phyloP scores from a whole-genome alignment of 2,329 filamentous ascomycete genomes.

The Zalaria obscura region DNA sequence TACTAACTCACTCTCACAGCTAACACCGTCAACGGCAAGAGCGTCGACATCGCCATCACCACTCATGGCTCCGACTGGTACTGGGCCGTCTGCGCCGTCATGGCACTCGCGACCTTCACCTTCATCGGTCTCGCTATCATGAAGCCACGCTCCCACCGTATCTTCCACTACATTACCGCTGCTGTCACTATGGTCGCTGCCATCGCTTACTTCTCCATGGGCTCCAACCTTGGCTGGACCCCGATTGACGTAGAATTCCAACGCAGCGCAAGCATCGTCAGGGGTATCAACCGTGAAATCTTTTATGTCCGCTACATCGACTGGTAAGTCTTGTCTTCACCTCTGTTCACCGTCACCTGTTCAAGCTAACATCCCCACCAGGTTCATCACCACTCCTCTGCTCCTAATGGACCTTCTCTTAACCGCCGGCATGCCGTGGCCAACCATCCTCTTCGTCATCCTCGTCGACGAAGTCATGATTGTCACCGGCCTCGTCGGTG shows the following conservation, averaged over 20 bases:
- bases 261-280: conserved; percentile 27
- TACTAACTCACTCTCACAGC: conserved; percentile 11
- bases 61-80: conserved; percentile 47
- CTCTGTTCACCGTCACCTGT: neutral
- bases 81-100: conserved; percentile 46
- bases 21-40: conserved; percentile 30
- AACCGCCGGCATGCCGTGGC: conserved; percentile 49
- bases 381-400: conserved; percentile 47
- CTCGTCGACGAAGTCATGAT: conserved; percentile 54
- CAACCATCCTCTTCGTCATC: conserved; percentile 47
- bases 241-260: conserved; percentile 49
- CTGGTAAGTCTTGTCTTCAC: conserved; percentile 25
- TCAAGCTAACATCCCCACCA: neutral
- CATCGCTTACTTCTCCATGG: conserved; percentile 54
- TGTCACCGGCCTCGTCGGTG: conserved; percentile 50
- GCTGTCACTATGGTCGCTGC: conserved; percentile 42
- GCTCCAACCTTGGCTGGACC: conserved; percentile 49
- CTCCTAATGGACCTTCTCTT: conserved; percentile 49
- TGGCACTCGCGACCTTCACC: conserved; percentile 38
- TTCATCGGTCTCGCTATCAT: conserved; percentile 39
- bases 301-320: conserved; percentile 55
- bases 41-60: conserved; percentile 43
- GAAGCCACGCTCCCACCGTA: conserved; percentile 40
- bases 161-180: conserved; percentile 53
- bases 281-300: conserved; percentile 43